These are phyloP conservation scores for Pseudomonodictys pantanalensis DNA, from an alignment of 495 filamentous ascomycete species.

Conservation along the genomic window DNA sequence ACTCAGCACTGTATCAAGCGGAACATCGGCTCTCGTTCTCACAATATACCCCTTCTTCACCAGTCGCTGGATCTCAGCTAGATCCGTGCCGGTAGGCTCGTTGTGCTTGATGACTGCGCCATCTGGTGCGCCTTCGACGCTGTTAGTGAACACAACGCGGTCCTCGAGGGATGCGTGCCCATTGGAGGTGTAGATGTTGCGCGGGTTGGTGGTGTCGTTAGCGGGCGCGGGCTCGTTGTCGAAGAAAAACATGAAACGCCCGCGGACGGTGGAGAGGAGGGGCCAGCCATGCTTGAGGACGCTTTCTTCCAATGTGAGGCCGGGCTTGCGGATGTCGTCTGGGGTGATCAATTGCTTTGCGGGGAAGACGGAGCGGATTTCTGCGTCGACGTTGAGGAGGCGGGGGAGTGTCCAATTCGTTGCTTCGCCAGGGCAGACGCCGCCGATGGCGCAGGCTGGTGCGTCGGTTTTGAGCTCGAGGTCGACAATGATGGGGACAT, in stretches of 20 bases:
- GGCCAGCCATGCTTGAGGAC: constrained; percentile 36
- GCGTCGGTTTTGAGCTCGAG: constrained; percentile 35
- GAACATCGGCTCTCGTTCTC: constrained; percentile 36
- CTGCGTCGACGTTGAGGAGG: constrained; percentile 29
- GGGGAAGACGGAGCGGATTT: constrained; percentile 35
- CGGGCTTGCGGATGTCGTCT: constrained; percentile 28
- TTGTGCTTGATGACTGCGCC: constrained; percentile 39
- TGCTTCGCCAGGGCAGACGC: constrained; percentile 22
- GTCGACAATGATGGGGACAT: constrained; percentile 37
- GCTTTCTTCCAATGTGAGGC: constrained; percentile 31
- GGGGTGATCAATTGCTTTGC: constrained; percentile 29
- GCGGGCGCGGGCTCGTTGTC: constrained; percentile 34
- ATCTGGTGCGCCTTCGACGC: constrained; percentile 29
- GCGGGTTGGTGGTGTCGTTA: constrained; percentile 18
- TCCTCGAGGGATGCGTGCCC: constrained; percentile 31
- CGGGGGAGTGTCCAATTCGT: constrained; percentile 20
- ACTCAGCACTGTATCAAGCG: constrained; percentile 28
- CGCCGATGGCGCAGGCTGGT: constrained; percentile 5
- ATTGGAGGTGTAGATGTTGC: constrained; percentile 29
- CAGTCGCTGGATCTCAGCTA: constrained; percentile 33
- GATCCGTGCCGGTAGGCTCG: constrained; percentile 27
- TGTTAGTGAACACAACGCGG: constrained; percentile 39
- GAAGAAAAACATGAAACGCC: constrained; percentile 33
- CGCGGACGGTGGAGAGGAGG: constrained; percentile 16
- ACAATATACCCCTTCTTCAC: constrained; percentile 40